Evolutionary conservation across 1,284 basidiomycete genomes (phyloP).

Genomic region (Cryptococcus sp.): DNA sequence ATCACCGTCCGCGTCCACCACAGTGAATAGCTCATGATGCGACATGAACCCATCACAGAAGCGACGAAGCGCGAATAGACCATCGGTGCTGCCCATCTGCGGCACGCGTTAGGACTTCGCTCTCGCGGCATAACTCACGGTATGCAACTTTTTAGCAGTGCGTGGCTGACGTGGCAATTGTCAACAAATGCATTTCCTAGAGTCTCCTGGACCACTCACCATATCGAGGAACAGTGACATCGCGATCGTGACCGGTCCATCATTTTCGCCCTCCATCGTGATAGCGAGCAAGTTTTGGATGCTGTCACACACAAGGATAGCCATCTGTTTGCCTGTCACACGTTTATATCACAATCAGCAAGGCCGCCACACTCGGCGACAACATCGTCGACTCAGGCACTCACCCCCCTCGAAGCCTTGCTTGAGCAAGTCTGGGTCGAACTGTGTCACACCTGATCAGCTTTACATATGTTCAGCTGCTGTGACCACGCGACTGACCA

Average conservation of each 20-base stretch:
- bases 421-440: constrained; percentile 19
- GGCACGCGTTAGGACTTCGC: too few relatives aligned
- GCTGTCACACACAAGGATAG: too few relatives aligned
- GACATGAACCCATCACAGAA: constrained; percentile 31
- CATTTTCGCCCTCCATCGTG: too few relatives aligned
- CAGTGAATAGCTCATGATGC: constrained; percentile 63
- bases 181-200: too few relatives aligned
- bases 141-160: constrained; percentile 6
- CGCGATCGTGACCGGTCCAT: too few relatives aligned
- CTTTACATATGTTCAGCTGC: too few relatives aligned
- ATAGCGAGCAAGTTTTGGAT: too few relatives aligned
- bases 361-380: too few relatives aligned
- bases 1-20: constrained; percentile 64
- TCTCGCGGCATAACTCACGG: not conserved
- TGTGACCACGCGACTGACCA: constrained; percentile 18
- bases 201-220: too few relatives aligned
- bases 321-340: too few relatives aligned
- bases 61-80: constrained; percentile 19
- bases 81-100: constrained; percentile 10
- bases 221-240: too few relatives aligned
- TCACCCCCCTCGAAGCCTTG: constrained; percentile 21
- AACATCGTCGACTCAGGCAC: not conserved
- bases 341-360: too few relatives aligned
- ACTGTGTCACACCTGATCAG: constrained; percentile 12
- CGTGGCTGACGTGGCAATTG: not conserved